A percentile compares a stretch with the other conserved stretches of the same genome.
Evolutionary conservation across 257 asterid genomes (phyloP).

Genomic region (Phtheirospermum japonicum): DNA sequence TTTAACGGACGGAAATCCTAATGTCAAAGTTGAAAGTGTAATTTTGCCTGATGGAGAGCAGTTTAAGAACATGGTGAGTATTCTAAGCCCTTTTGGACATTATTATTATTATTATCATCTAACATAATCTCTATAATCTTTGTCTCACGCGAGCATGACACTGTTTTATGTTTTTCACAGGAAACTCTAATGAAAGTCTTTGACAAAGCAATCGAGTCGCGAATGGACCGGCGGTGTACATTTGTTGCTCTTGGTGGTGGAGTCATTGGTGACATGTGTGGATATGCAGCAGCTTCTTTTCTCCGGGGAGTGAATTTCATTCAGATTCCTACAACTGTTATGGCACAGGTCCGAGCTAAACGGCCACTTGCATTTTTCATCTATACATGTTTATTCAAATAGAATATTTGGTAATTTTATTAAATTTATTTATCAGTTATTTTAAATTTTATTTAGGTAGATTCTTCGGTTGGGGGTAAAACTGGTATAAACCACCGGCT

Average conservation of each 20-base stretch:
- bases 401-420: background rate
- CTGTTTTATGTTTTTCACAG: slow-evolving; percentile 40
- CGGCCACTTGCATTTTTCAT: slow-evolving; percentile 25
- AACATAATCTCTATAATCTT: slow-evolving; percentile 2
- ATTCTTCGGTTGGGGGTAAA: slow-evolving; percentile 98
- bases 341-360: slow-evolving; percentile 80
- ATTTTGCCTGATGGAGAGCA: slow-evolving; percentile 96
- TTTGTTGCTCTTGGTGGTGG: slow-evolving; percentile 99
- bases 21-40: slow-evolving; percentile 74
- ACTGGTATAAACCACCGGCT: slow-evolving; percentile 98
- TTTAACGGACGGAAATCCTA: slow-evolving; percentile 75
- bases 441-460: slow-evolving; percentile 55
- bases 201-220: slow-evolving; percentile 89
- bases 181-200: slow-evolving; percentile 90
- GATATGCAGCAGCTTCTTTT: slow-evolving; percentile 97
- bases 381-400: slow-evolving; percentile 1
- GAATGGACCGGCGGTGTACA: slow-evolving; percentile 90
- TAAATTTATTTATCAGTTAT: slow-evolving; percentile 5
- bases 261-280: slow-evolving; percentile 99
- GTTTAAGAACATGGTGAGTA: slow-evolving; percentile 80
- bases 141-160: slow-evolving; percentile 19
- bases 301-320: slow-evolving; percentile 97
- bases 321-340: slow-evolving; percentile 98
- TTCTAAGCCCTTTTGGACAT: slow-evolving; percentile 3
- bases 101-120: slow-evolving; percentile 8